These are phyloP conservation scores for Penicillium aurantiogriseum DNA, from an alignment of 2,329 filamentous ascomycete species.

Conservation along the genomic window DNA sequence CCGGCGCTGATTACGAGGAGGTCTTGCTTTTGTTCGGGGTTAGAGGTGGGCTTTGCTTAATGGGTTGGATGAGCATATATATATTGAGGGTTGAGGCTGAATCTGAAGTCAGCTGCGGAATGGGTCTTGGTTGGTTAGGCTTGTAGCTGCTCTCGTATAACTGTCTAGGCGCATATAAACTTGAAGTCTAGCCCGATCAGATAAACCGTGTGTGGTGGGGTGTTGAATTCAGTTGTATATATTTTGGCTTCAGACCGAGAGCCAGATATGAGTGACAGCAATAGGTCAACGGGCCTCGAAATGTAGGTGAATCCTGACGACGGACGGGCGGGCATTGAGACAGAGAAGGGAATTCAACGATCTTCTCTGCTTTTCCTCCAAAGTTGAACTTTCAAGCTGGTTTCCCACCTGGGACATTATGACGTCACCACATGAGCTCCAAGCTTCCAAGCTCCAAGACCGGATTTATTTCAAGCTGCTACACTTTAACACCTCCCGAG, in stretches of 20 bases:
- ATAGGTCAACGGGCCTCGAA: background rate
- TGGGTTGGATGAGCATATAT: too few relatives aligned
- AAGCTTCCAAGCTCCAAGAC: background rate
- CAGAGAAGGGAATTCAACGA: background rate
- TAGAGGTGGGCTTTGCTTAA: background rate
- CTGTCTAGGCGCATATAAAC: background rate
- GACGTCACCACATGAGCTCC: background rate
- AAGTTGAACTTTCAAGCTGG: background rate
- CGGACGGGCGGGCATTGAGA: too few relatives aligned
- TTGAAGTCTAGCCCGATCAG: too few relatives aligned
- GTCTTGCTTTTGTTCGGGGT: background rate
- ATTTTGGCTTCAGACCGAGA: background rate
- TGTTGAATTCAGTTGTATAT: background rate
- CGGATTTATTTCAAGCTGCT: background rate
- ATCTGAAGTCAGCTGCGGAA: background rate
- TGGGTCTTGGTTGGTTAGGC: background rate
- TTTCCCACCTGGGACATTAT: background rate
- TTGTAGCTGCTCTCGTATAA: background rate
- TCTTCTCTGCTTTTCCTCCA: background rate
- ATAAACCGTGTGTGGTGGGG: too few relatives aligned
- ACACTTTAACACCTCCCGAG: background rate
- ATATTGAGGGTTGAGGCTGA: background rate
- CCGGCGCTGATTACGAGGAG: conserved; percentile 13
- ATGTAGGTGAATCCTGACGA: too few relatives aligned
- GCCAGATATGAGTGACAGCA: background rate